Base-by-base conservation (phyloP, 2,329 filamentous ascomycete species). In the Microsporum audouinii region DNA sequence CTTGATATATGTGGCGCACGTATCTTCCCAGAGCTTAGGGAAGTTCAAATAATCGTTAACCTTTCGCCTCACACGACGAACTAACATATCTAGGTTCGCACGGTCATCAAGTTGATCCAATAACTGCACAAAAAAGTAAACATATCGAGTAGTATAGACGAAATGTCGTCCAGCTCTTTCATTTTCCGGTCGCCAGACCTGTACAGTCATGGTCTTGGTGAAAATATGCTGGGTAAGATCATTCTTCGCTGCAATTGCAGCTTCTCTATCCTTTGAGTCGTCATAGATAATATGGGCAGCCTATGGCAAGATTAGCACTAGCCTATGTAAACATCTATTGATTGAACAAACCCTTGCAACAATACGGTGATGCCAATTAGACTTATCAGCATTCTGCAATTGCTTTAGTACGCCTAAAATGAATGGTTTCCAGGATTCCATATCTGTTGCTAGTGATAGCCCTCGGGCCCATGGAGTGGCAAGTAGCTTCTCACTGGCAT, bases 361-460 rank as follows among this genome's bases (percentile, higher is more conserved):
- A 76, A 96, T 91, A 23, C 91, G 87, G 71, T 96, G 91, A 70
- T 96, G 91, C 91, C 91, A 96, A 68, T 94, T 92, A 0, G 89
- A 88, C 77, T 95, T 95, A 74, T 96, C 91, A 63, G 90, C 90
- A 39, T 75, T 75, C 60, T 82, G 80, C 59, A 87, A 72, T 36
- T 77, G 78, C 66, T 81, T 82, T 57, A 86, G 72, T 0, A 85
- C 72, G 5, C 74, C 84, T 12, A 86, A 72, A 49, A 87, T 82
- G 66, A 89, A 88, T 1, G 76, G 68, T 56, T 84, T 81, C 76
- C 82, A 85, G 6, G 79, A 74, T 63, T 80, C 74, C 71, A 78
- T 57, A 71, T 80, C 69, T 71, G 80, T 67, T 68, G 81, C 72
- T 58, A 76, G 66, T 62, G 73, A 71, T 7, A 82, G 71, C 59